A percentile compares a stretch with the other conserved stretches of the same genome.
phyloP scores from a whole-genome alignment of 2,329 filamentous ascomycete species.

The Xylaria digitata region DNA sequence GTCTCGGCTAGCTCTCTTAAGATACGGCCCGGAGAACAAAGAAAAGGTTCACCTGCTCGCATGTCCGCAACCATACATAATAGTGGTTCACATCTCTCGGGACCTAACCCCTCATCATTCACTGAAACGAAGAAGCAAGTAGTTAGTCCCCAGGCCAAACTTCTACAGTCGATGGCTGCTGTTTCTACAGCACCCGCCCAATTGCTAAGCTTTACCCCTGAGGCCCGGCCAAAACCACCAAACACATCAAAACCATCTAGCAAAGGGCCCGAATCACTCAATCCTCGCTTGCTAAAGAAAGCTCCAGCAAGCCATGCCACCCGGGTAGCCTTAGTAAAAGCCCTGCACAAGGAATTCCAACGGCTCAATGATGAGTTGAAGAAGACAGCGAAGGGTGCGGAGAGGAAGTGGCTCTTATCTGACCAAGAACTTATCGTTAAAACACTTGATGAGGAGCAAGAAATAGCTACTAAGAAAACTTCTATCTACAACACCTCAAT shows the following conservation, averaged over 20 bases:
- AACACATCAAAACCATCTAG: slow-evolving; percentile 12
- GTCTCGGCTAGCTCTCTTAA: slow-evolving; percentile 4
- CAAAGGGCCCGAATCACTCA: slow-evolving; percentile 66
- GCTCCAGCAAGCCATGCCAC: slow-evolving; percentile 68
- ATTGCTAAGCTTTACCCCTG: slow-evolving; percentile 14
- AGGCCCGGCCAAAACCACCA: slow-evolving; percentile 25
- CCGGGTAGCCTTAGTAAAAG: slow-evolving; percentile 68
- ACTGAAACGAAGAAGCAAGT: slow-evolving; percentile 13
- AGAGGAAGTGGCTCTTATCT: slow-evolving; percentile 66
- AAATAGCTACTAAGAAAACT: slow-evolving; percentile 72
- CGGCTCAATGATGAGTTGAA: slow-evolving; percentile 73
- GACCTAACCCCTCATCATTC: slow-evolving; percentile 14
- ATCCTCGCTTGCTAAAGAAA: slow-evolving; percentile 72
- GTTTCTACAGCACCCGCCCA: slow-evolving; percentile 7
- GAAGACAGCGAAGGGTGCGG: slow-evolving; percentile 62
- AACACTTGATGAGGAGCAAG: slow-evolving; percentile 82
- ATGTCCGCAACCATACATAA: slow-evolving; percentile 19
- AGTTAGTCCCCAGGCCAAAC: slow-evolving; percentile 20
- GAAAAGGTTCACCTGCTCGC: not conserved
- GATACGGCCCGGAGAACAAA: slow-evolving; percentile 26
- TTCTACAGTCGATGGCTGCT: slow-evolving; percentile 4
- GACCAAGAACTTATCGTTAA: slow-evolving; percentile 75
- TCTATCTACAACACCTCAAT: slow-evolving; percentile 85
- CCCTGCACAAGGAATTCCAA: slow-evolving; percentile 73
- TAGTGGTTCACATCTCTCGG: not conserved